These are phyloP conservation scores for Penicillium sp. DNA, from an alignment of 2,329 filamentous ascomycete species.

Conservation along the genomic window DNA sequence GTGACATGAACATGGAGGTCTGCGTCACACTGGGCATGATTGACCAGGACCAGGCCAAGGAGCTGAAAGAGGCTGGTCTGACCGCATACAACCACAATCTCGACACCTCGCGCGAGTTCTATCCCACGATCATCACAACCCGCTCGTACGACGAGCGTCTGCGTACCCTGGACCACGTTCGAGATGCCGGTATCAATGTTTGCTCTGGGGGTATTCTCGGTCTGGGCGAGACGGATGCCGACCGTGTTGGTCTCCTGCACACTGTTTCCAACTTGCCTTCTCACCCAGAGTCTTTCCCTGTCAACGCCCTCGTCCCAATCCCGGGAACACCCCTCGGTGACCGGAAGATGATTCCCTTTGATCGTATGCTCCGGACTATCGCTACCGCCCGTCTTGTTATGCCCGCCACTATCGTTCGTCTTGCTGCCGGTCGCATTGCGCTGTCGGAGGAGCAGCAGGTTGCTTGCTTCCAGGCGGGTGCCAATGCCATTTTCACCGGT, in stretches of 20 bases:
- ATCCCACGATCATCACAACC: slow-evolving; percentile 82
- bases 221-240: slow-evolving; percentile 73
- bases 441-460: slow-evolving; percentile 88
- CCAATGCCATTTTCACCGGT: slow-evolving; percentile 92
- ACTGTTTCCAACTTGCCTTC: slow-evolving; percentile 76
- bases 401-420: slow-evolving; percentile 80
- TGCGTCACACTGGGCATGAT: slow-evolving; percentile 97
- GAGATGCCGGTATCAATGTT: slow-evolving; percentile 83
- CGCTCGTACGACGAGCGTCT: slow-evolving; percentile 84
- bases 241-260: slow-evolving; percentile 79
- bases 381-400: slow-evolving; percentile 81
- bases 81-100: slow-evolving; percentile 96
- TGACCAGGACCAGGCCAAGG: slow-evolving; percentile 73
- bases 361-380: slow-evolving; percentile 76
- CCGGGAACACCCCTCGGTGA: slow-evolving; percentile 84
- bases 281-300: slow-evolving; percentile 87
- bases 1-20: slow-evolving; percentile 80
- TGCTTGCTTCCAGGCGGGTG: slow-evolving; percentile 84
- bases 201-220: slow-evolving; percentile 89
- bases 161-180: slow-evolving; percentile 74
- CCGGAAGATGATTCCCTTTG: slow-evolving; percentile 69
- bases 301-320: slow-evolving; percentile 88
- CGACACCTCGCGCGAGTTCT: slow-evolving; percentile 86
- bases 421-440: slow-evolving; percentile 79
- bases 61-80: slow-evolving; percentile 78